Evolutionary conservation across 2,329 filamentous ascomycete species (phyloP), one percentile per base, ranked within the genome.

Genomic region (Calonectria pseudoturangicola): DNA sequence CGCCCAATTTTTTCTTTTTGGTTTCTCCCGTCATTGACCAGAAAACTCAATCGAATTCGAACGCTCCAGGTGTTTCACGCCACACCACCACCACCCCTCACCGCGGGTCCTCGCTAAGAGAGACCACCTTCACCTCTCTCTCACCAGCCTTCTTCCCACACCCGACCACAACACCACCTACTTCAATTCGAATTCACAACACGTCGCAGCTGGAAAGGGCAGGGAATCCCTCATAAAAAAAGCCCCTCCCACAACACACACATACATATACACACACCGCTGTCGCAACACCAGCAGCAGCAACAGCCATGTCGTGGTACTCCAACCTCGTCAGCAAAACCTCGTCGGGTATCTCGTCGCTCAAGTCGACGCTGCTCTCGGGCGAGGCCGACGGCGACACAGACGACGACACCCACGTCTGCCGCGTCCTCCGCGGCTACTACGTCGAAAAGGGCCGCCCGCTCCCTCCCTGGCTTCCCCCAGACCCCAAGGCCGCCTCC

Each of bases 321-420:
- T 94, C 92, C 80, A 94, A 93, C 82, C 89, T 93, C 81, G 86
- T 93, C 81, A 91, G 89, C 77, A 92, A 89, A 74, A 92, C 92
- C 48, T 90, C 91, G 69, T 92, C 91, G 58, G 90, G 91, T 79
- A 91, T 93, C 82, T 91, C 89, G 76, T 89, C 91, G 78, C 89
- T 92, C 67, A 90, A 91, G 79, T 93, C 93, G 73, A 92, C 95
- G 74, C 91, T 96, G 75, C 91, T 94, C 68, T 86, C 89, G 76
- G 87, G 88, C 82, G 92, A 93, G 76, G 87, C 88, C 78, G 92
- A 93, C 83, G 92, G 93, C 84, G 92, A 94, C 81, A 93, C 92
- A 74, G 90, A 97, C 85, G 96, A 98, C 86, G 95, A 98, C 86
- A 97, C 95, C 3, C 95, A 98, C 87, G 94, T 98, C 81, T 97